phyloP scores from a whole-genome alignment of 345 rosid species.

The Stellera chamaejasme region DNA sequence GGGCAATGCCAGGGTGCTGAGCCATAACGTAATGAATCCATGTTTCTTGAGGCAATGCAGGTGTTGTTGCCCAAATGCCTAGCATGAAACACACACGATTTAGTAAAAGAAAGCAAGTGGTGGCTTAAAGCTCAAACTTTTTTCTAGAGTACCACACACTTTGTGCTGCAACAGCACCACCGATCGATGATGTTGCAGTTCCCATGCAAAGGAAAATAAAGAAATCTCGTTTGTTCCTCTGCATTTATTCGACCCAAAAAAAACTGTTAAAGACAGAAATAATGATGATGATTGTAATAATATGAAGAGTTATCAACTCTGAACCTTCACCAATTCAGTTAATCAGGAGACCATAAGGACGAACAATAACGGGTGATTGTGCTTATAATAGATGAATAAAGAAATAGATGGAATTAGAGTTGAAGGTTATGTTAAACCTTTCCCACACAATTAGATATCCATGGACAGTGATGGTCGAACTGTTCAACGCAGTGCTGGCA shows the following conservation, averaged over 20 bases:
- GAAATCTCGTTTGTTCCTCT: constrained; percentile 93
- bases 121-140: constrained; percentile 1
- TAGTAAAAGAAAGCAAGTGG: constrained; percentile 1
- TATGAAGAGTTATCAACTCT: background rate
- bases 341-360: background rate
- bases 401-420: too few species aligned
- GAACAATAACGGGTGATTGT: too few species aligned
- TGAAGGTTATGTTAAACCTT: constrained; percentile 40
- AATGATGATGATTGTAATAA: background rate
- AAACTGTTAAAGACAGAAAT: too few species aligned
- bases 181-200: constrained; percentile 40
- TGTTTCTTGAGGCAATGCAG: constrained; percentile 33
- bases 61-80: constrained; percentile 63
- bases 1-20: constrained; percentile 61
- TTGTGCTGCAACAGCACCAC: constrained; percentile 54
- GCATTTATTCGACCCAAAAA: constrained; percentile 7
- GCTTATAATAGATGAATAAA: too few species aligned
- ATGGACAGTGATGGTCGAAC: constrained; percentile 98
- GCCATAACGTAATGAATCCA: constrained; percentile 50
- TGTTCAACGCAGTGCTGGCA: constrained; percentile 91
- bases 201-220: constrained; percentile 68
- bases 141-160: constrained; percentile 39
- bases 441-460: constrained; percentile 99
- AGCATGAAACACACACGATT: constrained; percentile 14
- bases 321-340: constrained; percentile 1